Conservation (phyloP, 768 basidiomycete genomes). For the Antrodiella citrinella region DNA sequence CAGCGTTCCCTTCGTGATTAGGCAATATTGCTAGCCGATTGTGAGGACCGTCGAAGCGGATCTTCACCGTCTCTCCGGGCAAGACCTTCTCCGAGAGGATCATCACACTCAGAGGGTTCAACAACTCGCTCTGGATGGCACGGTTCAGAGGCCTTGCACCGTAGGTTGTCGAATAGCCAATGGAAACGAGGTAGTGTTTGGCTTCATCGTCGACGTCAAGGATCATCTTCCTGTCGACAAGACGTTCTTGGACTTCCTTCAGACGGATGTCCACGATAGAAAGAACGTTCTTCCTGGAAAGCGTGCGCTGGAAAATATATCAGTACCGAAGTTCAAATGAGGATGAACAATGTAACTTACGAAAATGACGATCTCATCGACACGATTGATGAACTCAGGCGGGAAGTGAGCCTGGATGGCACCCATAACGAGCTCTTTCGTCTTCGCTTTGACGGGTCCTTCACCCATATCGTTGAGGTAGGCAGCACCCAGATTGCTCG, state of each 20-base stretch:
- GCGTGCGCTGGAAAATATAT: constrained; percentile 49
- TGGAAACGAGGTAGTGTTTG: constrained; percentile 65
- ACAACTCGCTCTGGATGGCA: constrained; percentile 83
- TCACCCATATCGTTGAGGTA: constrained; percentile 70
- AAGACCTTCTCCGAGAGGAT: constrained; percentile 76
- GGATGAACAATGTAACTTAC: constrained; percentile 20
- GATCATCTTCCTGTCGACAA: constrained; percentile 71
- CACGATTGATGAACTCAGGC: constrained; percentile 87
- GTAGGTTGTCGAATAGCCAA: constrained; percentile 75
- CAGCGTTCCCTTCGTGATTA: constrained; percentile 62
- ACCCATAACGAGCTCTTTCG: constrained; percentile 62
- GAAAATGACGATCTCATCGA: constrained; percentile 82
- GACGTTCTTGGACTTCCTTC: constrained; percentile 75
- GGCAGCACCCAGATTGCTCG: constrained; percentile 80
- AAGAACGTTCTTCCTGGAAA: constrained; percentile 69
- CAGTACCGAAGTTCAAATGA: constrained; percentile 20
- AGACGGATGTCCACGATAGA: constrained; percentile 88
- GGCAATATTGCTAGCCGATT: constrained; percentile 75
- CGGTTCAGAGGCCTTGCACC: constrained; percentile 91
- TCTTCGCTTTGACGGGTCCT: constrained; percentile 55
- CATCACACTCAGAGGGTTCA: constrained; percentile 84
- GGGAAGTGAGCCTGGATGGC: constrained; percentile 83
- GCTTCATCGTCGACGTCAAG: constrained; percentile 71
- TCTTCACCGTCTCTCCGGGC: constrained; percentile 69
- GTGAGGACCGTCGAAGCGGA: constrained; percentile 74